phyloP scores from a whole-genome alignment of 2,329 filamentous ascomycete genomes.

The Teratosphaeria pseudoeucalypti region DNA sequence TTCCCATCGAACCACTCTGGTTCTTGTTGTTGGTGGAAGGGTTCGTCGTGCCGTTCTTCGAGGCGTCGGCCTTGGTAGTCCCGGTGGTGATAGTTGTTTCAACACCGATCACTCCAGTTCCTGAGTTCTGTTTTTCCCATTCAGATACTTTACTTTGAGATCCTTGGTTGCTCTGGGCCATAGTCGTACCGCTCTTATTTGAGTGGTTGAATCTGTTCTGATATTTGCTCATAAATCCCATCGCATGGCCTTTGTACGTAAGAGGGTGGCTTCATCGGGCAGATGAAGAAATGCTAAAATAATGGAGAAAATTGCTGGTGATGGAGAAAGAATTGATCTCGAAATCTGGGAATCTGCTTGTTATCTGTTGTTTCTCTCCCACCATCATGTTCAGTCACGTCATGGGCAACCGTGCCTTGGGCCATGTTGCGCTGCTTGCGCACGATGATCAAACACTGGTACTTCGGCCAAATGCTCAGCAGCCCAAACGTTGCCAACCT shows the following conservation, averaged over 20 bases:
- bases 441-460: not conserved
- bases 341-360: not conserved
- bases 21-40: not conserved
- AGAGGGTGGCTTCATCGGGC: not conserved
- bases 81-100: not conserved
- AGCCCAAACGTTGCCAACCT: not conserved
- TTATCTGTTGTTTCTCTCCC: not conserved
- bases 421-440: not conserved
- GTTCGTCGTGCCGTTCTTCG: not conserved
- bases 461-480: not conserved
- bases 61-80: not conserved
- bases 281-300: not conserved
- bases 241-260: not conserved
- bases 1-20: not conserved
- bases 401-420: not conserved
- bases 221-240: not conserved
- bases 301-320: not conserved
- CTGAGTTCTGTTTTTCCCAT: not conserved
- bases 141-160: not conserved
- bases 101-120: not conserved
- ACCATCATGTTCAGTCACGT: not conserved
- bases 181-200: not conserved
- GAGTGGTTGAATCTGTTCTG: not conserved
- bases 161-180: not conserved
- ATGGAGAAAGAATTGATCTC: not conserved